phyloP scores from a whole-genome alignment of 2,329 filamentous ascomycete genomes.

The Trichoderma polysporum region DNA sequence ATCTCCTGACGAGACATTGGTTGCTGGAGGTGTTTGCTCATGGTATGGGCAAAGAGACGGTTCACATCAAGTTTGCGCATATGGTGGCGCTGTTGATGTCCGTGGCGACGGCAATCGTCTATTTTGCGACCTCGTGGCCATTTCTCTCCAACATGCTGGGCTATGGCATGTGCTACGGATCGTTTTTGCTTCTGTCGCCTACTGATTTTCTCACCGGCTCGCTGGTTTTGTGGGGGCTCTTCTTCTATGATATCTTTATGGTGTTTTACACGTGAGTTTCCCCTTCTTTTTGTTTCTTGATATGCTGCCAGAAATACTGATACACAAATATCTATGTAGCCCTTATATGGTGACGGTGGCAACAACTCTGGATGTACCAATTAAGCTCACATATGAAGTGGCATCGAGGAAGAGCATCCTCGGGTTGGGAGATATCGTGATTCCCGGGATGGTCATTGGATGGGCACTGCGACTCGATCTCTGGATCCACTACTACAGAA shows the following conservation, averaged over 20 bases:
- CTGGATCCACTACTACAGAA: conserved; percentile 74
- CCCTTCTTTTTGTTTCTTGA: not conserved
- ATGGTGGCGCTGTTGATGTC: conserved; percentile 57
- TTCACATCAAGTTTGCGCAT: conserved; percentile 56
- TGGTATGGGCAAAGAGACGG: conserved; percentile 47
- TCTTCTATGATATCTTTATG: conserved; percentile 94
- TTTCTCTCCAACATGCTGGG: conserved; percentile 81
- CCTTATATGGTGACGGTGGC: conserved; percentile 87
- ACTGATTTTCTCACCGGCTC: conserved; percentile 83
- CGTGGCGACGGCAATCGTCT: conserved; percentile 55
- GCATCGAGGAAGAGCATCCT: conserved; percentile 76
- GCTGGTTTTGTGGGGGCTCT: conserved; percentile 73
- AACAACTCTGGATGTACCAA: conserved; percentile 84
- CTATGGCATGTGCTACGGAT: conserved; percentile 81
- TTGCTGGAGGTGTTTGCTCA: conserved; percentile 50
- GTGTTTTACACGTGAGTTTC: conserved; percentile 73
- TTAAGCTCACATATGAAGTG: conserved; percentile 77
- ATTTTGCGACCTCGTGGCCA: conserved; percentile 62
- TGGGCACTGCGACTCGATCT: conserved; percentile 90
- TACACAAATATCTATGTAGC: conserved; percentile 35
- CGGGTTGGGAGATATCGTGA: conserved; percentile 88
- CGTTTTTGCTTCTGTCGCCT: conserved; percentile 80
- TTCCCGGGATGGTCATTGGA: conserved; percentile 87
- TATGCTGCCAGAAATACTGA: conserved; percentile 25
- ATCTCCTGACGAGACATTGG: conserved; percentile 53